Base-by-base conservation (phyloP, 2,329 filamentous ascomycete species). In the Periglandula ipomoeae region DNA sequence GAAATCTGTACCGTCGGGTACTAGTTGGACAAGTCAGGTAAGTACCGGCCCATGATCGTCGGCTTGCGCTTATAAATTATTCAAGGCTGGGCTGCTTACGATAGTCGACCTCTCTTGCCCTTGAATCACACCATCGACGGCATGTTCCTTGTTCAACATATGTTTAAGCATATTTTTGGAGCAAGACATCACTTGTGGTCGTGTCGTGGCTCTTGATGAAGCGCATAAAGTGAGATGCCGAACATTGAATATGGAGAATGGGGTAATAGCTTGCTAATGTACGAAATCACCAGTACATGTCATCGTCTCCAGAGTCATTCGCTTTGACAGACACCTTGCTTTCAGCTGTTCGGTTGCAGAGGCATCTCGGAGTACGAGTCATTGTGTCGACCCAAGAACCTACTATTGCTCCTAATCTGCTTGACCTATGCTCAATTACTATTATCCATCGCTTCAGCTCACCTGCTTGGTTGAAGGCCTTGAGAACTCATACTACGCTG, bases 321-420 rank as follows among this genome's bases (percentile, higher is more conserved):
- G 67, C 65, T 0, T 70, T 89, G 24, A 87, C 82, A 0, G 71
- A 82, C 10, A 70, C 70, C 0, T 66, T 89, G 0, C 68, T 85
- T 0, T 70, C 71, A 0, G 74, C 77, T 0, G 82, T 89, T 53
- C 74, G 84, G 0, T 70, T 82, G 23, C 84, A 89, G 61, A 78
- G 84, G 1, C 85, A 89, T 59, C 65, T 80, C 2, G 84, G 74
- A 0, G 72, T 75, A 0, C 74, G 84, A 1, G 70, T 88, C 4
- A 61, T 89, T 34, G 80, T 89, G 24, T 80, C 84, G 0, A 89
- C 85, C 0, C 84, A 90, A 59, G 85, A 89, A 56, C 85, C 85
- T 0, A 86, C 82, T 0, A 72, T 89, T 4, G 81, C 80, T 0
- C 77, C 79, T 0, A 72, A 73, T 22, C 71, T 90, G 0, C 71